Conservation (phyloP, 2,329 filamentous ascomycete species). For the Trichoderma lentiforme region DNA sequence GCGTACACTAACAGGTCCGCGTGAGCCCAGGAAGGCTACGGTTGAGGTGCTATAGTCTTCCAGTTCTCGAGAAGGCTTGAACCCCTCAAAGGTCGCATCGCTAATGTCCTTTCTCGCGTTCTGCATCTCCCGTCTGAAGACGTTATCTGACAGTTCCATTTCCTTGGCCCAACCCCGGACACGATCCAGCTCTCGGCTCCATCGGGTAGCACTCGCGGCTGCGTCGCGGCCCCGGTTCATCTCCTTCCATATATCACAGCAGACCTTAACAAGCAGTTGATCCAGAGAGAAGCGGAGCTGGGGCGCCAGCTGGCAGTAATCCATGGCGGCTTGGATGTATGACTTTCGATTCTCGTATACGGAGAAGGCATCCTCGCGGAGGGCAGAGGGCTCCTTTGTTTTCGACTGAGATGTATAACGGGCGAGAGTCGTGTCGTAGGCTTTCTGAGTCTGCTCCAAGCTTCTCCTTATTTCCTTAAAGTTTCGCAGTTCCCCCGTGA, state of each 20-base stretch:
- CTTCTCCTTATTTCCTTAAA: conserved; percentile 81
- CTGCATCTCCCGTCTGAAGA: conserved; percentile 79
- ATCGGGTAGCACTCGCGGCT: conserved; percentile 61
- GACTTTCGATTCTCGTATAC: conserved; percentile 88
- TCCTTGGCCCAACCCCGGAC: conserved; percentile 90
- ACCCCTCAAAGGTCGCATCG: conserved; percentile 65
- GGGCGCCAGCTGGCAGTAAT: conserved; percentile 85
- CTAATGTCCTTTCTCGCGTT: conserved; percentile 78
- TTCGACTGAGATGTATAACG: conserved; percentile 84
- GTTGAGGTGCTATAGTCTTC: conserved; percentile 91
- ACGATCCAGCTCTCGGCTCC: conserved; percentile 79
- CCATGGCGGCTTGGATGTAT: conserved; percentile 89
- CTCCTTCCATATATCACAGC: conserved; percentile 84
- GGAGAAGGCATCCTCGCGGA: conserved; percentile 93
- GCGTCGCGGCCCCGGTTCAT: conserved; percentile 70
- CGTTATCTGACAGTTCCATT: conserved; percentile 83
- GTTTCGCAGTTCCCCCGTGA: conserved; percentile 72
- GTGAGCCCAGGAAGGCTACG: conserved; percentile 77
- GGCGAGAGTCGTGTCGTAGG: conserved; percentile 76
- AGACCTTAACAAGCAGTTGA: conserved; percentile 79
- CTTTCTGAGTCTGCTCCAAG: conserved; percentile 77
- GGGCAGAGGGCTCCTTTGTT: conserved; percentile 84
- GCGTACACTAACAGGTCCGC: conserved; percentile 63
- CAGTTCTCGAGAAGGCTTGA: conserved; percentile 82
- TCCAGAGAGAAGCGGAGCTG: conserved; percentile 82